phyloP scores from a whole-genome alignment of 768 basidiomycete species.

The Lactifluus pinguis region DNA sequence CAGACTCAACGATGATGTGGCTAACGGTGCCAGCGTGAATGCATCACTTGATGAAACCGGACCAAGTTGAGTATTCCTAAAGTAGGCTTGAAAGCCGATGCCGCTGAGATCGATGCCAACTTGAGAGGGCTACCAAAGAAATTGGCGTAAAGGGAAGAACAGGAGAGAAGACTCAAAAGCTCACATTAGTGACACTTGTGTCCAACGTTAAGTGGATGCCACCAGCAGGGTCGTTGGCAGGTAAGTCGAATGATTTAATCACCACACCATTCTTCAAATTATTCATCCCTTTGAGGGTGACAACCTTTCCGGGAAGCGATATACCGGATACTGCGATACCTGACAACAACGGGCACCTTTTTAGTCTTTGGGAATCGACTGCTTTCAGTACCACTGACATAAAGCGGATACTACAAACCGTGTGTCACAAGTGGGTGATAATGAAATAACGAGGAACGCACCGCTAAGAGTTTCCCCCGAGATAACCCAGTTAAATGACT shows the following conservation, averaged over 20 bases:
- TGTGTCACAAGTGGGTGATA: too few relatives aligned
- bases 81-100: constrained; percentile 53
- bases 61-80: constrained; percentile 46
- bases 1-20: constrained; percentile 44
- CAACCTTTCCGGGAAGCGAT: constrained; percentile 42
- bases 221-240: constrained; percentile 59
- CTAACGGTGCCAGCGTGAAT: constrained; percentile 46
- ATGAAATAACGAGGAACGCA: constrained; percentile 15
- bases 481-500: constrained; percentile 64
- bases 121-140: constrained; percentile 49
- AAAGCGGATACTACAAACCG: constrained; percentile 41
- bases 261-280: constrained; percentile 52
- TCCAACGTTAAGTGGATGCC: constrained; percentile 61
- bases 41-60: constrained; percentile 41
- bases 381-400: constrained; percentile 30
- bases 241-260: constrained; percentile 62
- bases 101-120: constrained; percentile 58
- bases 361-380: neutral
- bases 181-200: constrained; percentile 49
- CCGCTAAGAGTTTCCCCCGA: constrained; percentile 54
- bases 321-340: constrained; percentile 54
- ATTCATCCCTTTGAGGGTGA: constrained; percentile 64
- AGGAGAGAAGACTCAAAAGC: constrained; percentile 17
- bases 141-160: constrained; percentile 6
- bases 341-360: constrained; percentile 18